Conservation (phyloP, 306 rosid species). For the Prunus padus region DNA sequence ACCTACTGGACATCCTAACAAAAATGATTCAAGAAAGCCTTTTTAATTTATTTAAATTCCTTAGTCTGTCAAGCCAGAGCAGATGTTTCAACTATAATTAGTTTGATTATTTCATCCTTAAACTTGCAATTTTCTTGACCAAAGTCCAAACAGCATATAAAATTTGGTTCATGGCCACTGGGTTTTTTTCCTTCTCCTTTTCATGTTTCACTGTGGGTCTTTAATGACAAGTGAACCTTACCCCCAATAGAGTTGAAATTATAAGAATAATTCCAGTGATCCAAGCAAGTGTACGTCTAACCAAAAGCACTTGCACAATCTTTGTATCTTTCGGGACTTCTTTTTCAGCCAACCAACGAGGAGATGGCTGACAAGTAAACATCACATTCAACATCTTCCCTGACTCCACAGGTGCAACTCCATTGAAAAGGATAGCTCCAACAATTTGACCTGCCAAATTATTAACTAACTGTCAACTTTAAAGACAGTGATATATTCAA, state of each 20-base stretch:
- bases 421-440: constrained; percentile 65
- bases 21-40: background rate
- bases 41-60: background rate
- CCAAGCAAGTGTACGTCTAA: constrained; percentile 84
- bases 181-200: background rate
- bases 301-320: constrained; percentile 48
- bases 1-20: background rate
- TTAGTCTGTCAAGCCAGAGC: background rate
- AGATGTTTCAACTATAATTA: background rate
- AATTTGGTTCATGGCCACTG: background rate
- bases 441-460: constrained; percentile 84
- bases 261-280: constrained; percentile 78
- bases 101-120: background rate
- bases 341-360: constrained; percentile 67
- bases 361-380: constrained; percentile 46
- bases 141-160: background rate
- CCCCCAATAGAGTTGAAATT: constrained; percentile 84
- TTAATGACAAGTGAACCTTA: constrained; percentile 32
- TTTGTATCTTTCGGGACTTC: constrained; percentile 21
- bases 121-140: background rate
- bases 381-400: constrained; percentile 53
- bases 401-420: constrained; percentile 35
- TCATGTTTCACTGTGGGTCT: background rate
- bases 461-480: constrained; percentile 23
- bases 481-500: background rate